Conservation (phyloP, 331 rosid species). For the Malus hybrid region DNA sequence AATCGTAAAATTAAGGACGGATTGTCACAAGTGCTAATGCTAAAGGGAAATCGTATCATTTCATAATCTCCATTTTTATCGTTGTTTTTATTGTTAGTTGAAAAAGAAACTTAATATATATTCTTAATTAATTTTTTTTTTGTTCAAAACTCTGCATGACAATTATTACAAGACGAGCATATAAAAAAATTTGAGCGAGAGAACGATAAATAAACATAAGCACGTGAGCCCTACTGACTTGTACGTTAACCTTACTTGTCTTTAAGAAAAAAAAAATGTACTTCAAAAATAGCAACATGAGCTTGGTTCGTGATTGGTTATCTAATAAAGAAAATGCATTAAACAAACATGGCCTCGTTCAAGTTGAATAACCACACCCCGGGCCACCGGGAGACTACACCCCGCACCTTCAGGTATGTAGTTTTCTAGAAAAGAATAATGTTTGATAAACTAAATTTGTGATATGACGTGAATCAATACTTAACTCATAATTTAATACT, state of each 20-base stretch:
- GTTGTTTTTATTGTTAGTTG: too few relatives aligned
- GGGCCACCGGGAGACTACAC: not conserved
- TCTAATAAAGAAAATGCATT: not conserved
- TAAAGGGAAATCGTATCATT: too few relatives aligned
- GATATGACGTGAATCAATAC: too few relatives aligned
- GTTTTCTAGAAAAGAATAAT: too few relatives aligned
- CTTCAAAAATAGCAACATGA: not conserved
- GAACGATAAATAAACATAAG: not conserved
- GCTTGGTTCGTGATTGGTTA: not conserved
- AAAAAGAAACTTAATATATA: too few relatives aligned
- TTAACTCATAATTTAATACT: too few relatives aligned
- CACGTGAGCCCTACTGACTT: slow-evolving; percentile 15
- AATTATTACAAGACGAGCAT: not conserved
- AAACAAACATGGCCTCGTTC: not conserved
- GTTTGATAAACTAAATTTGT: too few relatives aligned
- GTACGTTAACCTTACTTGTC: not conserved
- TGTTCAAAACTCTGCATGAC: not conserved
- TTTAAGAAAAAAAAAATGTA: not conserved
- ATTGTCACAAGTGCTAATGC: too few relatives aligned
- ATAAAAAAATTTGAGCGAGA: not conserved
- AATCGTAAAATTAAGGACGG: too few relatives aligned
- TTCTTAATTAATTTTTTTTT: too few relatives aligned
- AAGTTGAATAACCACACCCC: not conserved
- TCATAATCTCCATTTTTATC: too few relatives aligned
- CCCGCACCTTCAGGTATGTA: slow-evolving; percentile 10